Base-by-base conservation (phyloP, 1,284 basidiomycete species). In the Vanrija sp. region DNA sequence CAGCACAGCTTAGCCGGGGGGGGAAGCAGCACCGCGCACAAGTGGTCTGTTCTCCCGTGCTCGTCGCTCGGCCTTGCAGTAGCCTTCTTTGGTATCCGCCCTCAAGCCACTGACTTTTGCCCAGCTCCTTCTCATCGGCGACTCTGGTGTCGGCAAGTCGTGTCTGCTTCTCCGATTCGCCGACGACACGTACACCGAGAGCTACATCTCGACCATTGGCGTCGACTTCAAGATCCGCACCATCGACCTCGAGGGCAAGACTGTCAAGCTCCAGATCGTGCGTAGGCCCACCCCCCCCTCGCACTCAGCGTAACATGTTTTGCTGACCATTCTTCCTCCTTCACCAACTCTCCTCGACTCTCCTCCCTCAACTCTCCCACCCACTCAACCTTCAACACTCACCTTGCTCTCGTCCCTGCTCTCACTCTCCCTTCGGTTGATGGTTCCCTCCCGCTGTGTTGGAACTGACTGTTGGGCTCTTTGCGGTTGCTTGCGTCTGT, bases 171-270 rank as follows among this genome's bases (percentile, higher is more conserved):
- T 98, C 57, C 92, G 96, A 75, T 99, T 99, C 77, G 95, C 94
- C 69, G 96, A 99, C 79, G 96, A 99, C 78, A 95, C 95, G 57
- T 99, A 97, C 83, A 98, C 96, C 54, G 94, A 97, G 78, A 93
- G 89, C 72, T 98, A 98, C 80, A 98, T 98, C 78, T 92, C 89
- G 64, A 98, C 95, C 28, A 98, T 98, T 78, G 95, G 95, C 64
- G 75, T 98, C 58, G 96, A 99, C 82, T 99, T 98, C 83, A 99
- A 99, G 88, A 98, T 99, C 81, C 85, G 96, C 68, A 99, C 96
- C 47, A 98, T 99, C 77, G 96, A 99, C 79, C 84, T 99, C 53
- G 96, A 98, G 78, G 95, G 95, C 65, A 98, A 98, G 89, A 98
- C 92, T 2, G 92, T 98, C 72, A 99, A 98, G 79, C 85, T 99